A percentile compares a stretch with the other conserved stretches of the same genome.
These are phyloP conservation scores for Grigorovia humatica DNA, from an alignment of 805 yeast species.

Conservation along the genomic window DNA sequence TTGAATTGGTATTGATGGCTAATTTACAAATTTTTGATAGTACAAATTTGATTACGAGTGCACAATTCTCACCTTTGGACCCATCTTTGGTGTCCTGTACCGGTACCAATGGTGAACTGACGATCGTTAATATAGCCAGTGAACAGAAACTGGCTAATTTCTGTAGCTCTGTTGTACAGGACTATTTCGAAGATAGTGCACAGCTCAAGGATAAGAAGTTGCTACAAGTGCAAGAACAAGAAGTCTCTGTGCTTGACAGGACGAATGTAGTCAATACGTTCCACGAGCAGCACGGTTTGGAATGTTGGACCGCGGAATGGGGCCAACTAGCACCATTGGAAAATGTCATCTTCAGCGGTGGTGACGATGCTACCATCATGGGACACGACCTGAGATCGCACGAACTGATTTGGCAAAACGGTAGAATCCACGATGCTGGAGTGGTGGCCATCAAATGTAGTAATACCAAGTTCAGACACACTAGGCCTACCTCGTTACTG, in stretches of 20 bases:
- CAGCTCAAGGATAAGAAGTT: slow-evolving; percentile 1
- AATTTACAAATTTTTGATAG: slow-evolving; percentile 40
- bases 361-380: slow-evolving; percentile 71
- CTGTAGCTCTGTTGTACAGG: slow-evolving; percentile 1
- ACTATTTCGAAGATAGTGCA: slow-evolving; percentile 1
- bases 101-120: slow-evolving; percentile 55
- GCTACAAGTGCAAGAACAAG: slow-evolving; percentile 11
- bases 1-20: slow-evolving; percentile 16
- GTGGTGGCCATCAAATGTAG: slow-evolving; percentile 65
- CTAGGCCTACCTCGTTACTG: slow-evolving; percentile 27
- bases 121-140: slow-evolving; percentile 18
- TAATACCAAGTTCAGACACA: slow-evolving; percentile 15
- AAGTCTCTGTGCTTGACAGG: neutral
- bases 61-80: slow-evolving; percentile 42
- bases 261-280: neutral
- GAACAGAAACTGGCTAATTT: slow-evolving; percentile 1
- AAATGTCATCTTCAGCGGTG: slow-evolving; percentile 70
- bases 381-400: slow-evolving; percentile 57
- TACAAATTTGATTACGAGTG: slow-evolving; percentile 50
- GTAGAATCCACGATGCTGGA: slow-evolving; percentile 79
- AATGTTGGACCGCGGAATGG: slow-evolving; percentile 82
- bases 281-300: slow-evolving; percentile 47
- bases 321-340: slow-evolving; percentile 44
- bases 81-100: slow-evolving; percentile 41
- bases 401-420: slow-evolving; percentile 24